Evolutionary conservation across 2,329 filamentous ascomycete species (phyloP).

Genomic region (Ambrosiella beaveri): DNA sequence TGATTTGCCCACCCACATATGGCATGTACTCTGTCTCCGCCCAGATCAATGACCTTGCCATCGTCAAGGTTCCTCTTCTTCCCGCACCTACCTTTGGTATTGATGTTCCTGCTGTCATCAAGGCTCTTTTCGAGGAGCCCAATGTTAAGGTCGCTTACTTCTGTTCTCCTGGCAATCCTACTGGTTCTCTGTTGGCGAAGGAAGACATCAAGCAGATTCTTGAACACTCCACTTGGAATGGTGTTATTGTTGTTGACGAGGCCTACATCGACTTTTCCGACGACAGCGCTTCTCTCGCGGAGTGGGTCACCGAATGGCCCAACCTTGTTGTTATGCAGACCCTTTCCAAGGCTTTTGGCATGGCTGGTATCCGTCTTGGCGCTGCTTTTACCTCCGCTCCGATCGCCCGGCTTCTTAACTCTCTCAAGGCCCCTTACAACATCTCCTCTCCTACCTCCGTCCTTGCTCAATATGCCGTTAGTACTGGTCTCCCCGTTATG

Average conservation of each 20-base stretch:
- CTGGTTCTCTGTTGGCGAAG: slow-evolving; percentile 61
- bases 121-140: slow-evolving; percentile 39
- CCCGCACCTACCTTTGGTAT: slow-evolving; percentile 56
- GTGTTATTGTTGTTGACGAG: slow-evolving; percentile 82
- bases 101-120: slow-evolving; percentile 50
- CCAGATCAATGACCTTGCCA: slow-evolving; percentile 76
- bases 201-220: slow-evolving; percentile 56
- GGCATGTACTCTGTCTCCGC: slow-evolving; percentile 96
- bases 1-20: slow-evolving; percentile 92
- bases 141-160: slow-evolving; percentile 80
- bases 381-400: slow-evolving; percentile 61
- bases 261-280: slow-evolving; percentile 89
- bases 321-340: slow-evolving; percentile 98
- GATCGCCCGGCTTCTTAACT: slow-evolving; percentile 71
- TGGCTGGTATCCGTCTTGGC: slow-evolving; percentile 83
- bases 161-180: slow-evolving; percentile 91
- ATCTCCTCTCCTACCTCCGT: slow-evolving; percentile 75
- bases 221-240: slow-evolving; percentile 85
- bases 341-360: slow-evolving; percentile 89
- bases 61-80: slow-evolving; percentile 73
- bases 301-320: slow-evolving; percentile 82
- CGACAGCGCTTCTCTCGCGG: slow-evolving; percentile 59
- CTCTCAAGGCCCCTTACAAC: slow-evolving; percentile 91
- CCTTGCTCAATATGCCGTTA: slow-evolving; percentile 58
- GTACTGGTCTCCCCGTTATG: slow-evolving; percentile 58